Base-by-base conservation (phyloP, 2,329 filamentous ascomycete genomes). In the Elsinoe batatas region DNA sequence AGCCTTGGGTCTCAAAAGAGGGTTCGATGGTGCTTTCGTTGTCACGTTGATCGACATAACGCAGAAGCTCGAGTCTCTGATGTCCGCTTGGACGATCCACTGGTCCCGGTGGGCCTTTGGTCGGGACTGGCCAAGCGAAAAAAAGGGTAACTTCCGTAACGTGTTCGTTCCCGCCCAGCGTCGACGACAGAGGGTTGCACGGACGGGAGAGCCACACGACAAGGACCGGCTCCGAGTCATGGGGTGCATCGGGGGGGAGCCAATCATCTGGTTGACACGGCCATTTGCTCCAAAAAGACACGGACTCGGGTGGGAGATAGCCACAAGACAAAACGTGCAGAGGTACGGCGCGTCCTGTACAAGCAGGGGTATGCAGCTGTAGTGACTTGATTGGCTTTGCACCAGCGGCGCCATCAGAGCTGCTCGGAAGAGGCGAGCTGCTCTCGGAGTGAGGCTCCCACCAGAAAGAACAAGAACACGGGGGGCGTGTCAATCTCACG, bases 21-120 rank as follows among this genome's bases (percentile, higher is more conserved):
- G 53, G 40, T 55, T 55, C 20, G 53, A 46, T 54, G 51, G 51
- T 42, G 36, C 38, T 55, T 55, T 55, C 38, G 40, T 47, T 44
- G 53, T 47, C 53, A 55, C 38, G 53, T 55, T 37, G 53, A 55
- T 55, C 53, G 53, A 44, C 53, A 54, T 54, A 55, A 55, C 40
- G 53, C 53, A 55, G 53, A 55, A 55, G 53, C 53, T 44, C 42
- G 26, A 55, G 40, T 42, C 38, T 38, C 18, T 42, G 32, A 36
- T 55, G 53, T 55, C 32, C 40, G 53, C 32, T 53, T 35, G 49
- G 38, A 37, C 40, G 42, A 55, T 55, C 53, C 42, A 47, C 42
- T 42, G 53, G 53, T 44, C 40, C 53, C 53, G 53, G 22, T 54
- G 38, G 51, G 37, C 53, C 53, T 42, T 37, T 46, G 33, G 32